phyloP scores from a whole-genome alignment of 2,329 filamentous ascomycete genomes.

The Paraphaeosphaeria sporulosa region DNA sequence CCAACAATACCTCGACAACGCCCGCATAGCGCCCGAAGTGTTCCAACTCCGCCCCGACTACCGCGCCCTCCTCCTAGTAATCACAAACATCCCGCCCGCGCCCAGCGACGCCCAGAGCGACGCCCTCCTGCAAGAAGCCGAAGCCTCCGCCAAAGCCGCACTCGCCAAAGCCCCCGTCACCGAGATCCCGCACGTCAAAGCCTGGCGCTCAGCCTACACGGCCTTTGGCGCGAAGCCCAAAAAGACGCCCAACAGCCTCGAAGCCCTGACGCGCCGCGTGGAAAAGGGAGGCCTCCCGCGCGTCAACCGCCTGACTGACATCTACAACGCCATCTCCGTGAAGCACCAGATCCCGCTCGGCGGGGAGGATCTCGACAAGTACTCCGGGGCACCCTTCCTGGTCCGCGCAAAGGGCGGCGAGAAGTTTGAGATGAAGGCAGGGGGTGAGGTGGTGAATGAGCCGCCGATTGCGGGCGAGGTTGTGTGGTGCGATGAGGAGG shows the following conservation, averaged over 20 bases:
- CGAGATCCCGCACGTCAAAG: slow-evolving; percentile 46
- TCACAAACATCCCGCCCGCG: slow-evolving; percentile 41
- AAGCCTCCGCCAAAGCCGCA: slow-evolving; percentile 23
- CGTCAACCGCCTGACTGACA: slow-evolving; percentile 51
- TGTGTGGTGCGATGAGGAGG: slow-evolving; percentile 50
- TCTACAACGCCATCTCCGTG: slow-evolving; percentile 51
- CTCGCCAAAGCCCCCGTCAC: slow-evolving; percentile 30
- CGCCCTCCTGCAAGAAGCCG: slow-evolving; percentile 38
- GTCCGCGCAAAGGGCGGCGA: slow-evolving; percentile 45
- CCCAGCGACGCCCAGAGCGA: slow-evolving; percentile 44
- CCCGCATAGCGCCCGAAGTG: slow-evolving; percentile 26
- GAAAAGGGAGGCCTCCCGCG: slow-evolving; percentile 42
- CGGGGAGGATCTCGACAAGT: slow-evolving; percentile 51
- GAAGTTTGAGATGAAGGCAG: slow-evolving; percentile 41
- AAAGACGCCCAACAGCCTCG: slow-evolving; percentile 48
- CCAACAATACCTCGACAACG: slow-evolving; percentile 8
- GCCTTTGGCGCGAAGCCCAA: slow-evolving; percentile 51
- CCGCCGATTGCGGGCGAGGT: slow-evolving; percentile 43
- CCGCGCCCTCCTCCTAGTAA: slow-evolving; percentile 46
- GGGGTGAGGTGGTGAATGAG: slow-evolving; percentile 34
- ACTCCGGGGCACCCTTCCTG: slow-evolving; percentile 41
- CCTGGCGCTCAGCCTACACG: slow-evolving; percentile 51
- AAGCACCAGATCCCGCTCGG: slow-evolving; percentile 51
- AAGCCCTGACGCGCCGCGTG: slow-evolving; percentile 46
- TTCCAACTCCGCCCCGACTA: slow-evolving; percentile 50